phyloP scores from a whole-genome alignment of 768 basidiomycete species.

The Boletus eberwhitei region DNA sequence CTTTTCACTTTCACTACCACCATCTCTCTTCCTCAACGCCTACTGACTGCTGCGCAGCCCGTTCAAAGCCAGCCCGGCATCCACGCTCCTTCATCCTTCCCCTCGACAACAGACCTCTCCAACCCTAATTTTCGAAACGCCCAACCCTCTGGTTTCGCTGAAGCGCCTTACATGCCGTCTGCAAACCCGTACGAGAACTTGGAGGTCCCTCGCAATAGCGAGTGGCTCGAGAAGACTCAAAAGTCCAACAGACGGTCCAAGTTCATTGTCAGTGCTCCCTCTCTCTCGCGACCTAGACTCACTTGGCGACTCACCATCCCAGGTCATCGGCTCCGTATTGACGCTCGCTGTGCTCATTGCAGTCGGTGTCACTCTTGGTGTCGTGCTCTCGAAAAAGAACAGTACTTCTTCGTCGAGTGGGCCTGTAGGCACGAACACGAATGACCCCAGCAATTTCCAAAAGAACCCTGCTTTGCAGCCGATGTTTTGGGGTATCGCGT shows the following conservation, averaged over 20 bases:
- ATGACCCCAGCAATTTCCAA: constrained; percentile 75
- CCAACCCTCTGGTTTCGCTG: constrained; percentile 22
- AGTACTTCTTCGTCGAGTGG: constrained; percentile 24
- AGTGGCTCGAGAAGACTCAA: constrained; percentile 40
- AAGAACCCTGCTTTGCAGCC: constrained; percentile 68
- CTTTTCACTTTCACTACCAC: not conserved
- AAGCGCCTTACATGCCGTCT: constrained; percentile 24
- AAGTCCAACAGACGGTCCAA: constrained; percentile 43
- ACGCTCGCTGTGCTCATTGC: constrained; percentile 49
- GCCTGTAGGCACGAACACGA: constrained; percentile 39
- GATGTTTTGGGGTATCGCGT: constrained; percentile 83
- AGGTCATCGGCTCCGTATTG: constrained; percentile 54
- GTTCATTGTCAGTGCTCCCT: constrained; percentile 47
- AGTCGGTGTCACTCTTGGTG: constrained; percentile 62
- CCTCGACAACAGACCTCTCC: constrained; percentile 17
- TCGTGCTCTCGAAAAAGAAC: constrained; percentile 57
- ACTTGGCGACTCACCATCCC: constrained; percentile 1
- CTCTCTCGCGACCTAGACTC: not conserved
- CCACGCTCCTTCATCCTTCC: constrained; percentile 35
- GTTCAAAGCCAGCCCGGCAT: constrained; percentile 31
- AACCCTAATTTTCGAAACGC: constrained; percentile 25
- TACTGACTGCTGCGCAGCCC: constrained; percentile 31
- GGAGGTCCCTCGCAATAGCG: constrained; percentile 31
- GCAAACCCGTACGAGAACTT: constrained; percentile 33
- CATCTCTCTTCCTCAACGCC: not conserved